Conservation (phyloP, 495 filamentous ascomycete species). For the Amorphotheca resinae region DNA sequence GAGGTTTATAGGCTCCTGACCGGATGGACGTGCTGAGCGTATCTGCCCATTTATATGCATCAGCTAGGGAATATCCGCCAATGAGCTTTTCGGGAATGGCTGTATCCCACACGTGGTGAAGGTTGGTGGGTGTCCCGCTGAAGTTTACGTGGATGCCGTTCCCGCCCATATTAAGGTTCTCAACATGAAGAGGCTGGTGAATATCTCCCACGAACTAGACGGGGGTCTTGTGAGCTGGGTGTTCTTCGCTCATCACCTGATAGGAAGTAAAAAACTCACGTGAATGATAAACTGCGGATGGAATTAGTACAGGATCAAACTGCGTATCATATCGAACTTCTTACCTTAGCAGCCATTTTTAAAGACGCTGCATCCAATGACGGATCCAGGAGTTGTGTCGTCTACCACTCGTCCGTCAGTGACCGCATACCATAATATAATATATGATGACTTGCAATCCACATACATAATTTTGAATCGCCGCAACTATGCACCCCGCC, state of each 20-base stretch:
- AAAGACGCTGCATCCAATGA: not conserved
- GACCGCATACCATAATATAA: not conserved
- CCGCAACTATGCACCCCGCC: slow-evolving; percentile 49
- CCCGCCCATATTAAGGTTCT: slow-evolving; percentile 42
- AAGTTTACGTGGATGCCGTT: slow-evolving; percentile 48
- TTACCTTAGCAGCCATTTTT: slow-evolving; percentile 18
- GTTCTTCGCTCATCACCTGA: no score
- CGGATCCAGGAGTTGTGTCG: slow-evolving; percentile 9
- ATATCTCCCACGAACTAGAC: slow-evolving; percentile 47
- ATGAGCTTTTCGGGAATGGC: slow-evolving; percentile 45
- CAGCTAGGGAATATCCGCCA: slow-evolving; percentile 29
- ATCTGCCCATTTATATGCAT: slow-evolving; percentile 27
- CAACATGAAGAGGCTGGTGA: slow-evolving; percentile 51
- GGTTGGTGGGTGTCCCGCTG: slow-evolving; percentile 39
- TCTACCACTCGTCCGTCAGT: slow-evolving; percentile 8
- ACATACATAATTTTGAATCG: slow-evolving; percentile 41
- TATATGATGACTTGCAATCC: not conserved
- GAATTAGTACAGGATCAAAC: slow-evolving; percentile 1
- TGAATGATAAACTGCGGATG: slow-evolving; percentile 16
- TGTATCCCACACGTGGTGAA: slow-evolving; percentile 55
- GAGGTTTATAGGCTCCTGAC: slow-evolving; percentile 33
- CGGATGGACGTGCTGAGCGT: slow-evolving; percentile 31
- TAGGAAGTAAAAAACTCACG: slow-evolving; percentile 9
- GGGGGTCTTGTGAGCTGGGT: slow-evolving; percentile 7
- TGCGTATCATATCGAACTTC: not conserved